Conservation (phyloP, 1,139 yeast species). For the Pichia sp. region DNA sequence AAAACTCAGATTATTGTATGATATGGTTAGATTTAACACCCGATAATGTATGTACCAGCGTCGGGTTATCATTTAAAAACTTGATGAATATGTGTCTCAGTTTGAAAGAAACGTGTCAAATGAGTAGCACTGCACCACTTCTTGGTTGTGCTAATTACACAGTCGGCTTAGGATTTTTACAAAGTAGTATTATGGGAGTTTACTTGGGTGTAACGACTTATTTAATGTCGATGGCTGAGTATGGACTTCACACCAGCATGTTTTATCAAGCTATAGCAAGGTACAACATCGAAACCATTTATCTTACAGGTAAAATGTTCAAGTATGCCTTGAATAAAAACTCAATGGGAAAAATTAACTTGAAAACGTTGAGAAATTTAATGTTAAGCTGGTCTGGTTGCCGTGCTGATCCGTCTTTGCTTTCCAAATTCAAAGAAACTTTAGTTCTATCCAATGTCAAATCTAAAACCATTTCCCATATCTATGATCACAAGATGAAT, state of each 20-base stretch:
- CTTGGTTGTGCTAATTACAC: slow-evolving; percentile 87
- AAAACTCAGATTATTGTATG: slow-evolving; percentile 33
- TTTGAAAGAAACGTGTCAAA: slow-evolving; percentile 86
- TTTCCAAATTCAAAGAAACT: slow-evolving; percentile 53
- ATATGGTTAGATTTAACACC: slow-evolving; percentile 53
- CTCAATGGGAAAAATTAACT: slow-evolving; percentile 59
- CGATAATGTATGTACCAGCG: slow-evolving; percentile 67
- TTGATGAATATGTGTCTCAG: slow-evolving; percentile 80
- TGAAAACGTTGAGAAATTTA: slow-evolving; percentile 68
- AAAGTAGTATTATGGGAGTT: slow-evolving; percentile 75
- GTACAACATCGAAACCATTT: slow-evolving; percentile 80
- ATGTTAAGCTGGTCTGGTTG: slow-evolving; percentile 74
- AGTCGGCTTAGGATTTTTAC: slow-evolving; percentile 81
- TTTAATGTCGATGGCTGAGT: slow-evolving; percentile 73
- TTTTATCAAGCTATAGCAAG: slow-evolving; percentile 72
- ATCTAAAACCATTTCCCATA: slow-evolving; percentile 67
- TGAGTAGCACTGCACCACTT: slow-evolving; percentile 66
- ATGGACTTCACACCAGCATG: slow-evolving; percentile 68
- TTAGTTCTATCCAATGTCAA: slow-evolving; percentile 64
- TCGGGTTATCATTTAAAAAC: slow-evolving; percentile 51
- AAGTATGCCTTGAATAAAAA: slow-evolving; percentile 49
- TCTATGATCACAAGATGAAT: slow-evolving; percentile 74
- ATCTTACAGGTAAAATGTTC: slow-evolving; percentile 81
- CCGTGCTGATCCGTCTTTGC: slow-evolving; percentile 46
- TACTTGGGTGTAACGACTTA: slow-evolving; percentile 85